Conservation (phyloP, 2,329 filamentous ascomycete genomes). For the Raffaelea ambrosiae region DNA sequence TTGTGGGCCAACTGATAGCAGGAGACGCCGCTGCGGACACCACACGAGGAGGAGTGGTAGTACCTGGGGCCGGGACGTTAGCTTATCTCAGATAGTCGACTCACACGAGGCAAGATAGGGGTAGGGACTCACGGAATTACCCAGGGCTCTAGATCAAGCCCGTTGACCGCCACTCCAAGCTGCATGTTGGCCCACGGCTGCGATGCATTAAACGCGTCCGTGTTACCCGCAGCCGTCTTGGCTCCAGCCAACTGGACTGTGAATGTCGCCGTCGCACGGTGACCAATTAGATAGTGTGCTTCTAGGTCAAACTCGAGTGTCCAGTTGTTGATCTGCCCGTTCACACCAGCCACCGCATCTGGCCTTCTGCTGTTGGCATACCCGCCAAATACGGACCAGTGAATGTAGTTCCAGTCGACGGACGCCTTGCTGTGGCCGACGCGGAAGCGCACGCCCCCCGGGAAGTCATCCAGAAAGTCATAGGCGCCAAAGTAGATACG, state of each 20-base stretch:
- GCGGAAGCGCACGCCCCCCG: slow-evolving; percentile 46
- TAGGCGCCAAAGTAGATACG: slow-evolving; percentile 53
- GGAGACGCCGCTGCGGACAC: slow-evolving; percentile 48
- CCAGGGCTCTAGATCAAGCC: slow-evolving; percentile 39
- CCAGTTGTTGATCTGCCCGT: slow-evolving; percentile 47
- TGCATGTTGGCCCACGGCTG: slow-evolving; percentile 45
- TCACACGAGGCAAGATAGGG: no score
- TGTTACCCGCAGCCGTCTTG: slow-evolving; percentile 52
- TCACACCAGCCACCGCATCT: not conserved
- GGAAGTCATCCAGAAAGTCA: slow-evolving; percentile 52
- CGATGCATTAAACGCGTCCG: slow-evolving; percentile 41
- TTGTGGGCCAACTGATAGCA: slow-evolving; percentile 56
- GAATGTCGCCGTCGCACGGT: slow-evolving; percentile 38
- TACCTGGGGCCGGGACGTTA: no score
- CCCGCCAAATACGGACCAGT: slow-evolving; percentile 57
- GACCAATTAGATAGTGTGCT: not conserved
- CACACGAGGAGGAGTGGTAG: slow-evolving; percentile 50
- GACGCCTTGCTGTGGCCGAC: slow-evolving; percentile 41
- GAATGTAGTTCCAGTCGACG: slow-evolving; percentile 37
- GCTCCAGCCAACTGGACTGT: slow-evolving; percentile 56
- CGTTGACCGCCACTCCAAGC: slow-evolving; percentile 33
- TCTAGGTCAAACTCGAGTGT: slow-evolving; percentile 27
- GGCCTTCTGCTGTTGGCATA: slow-evolving; percentile 5
- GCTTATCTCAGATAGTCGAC: no score
- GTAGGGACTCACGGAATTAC: no score